phyloP scores from a whole-genome alignment of 2,329 filamentous ascomycete genomes.

The Hymenotorrendiella dingleyae region DNA sequence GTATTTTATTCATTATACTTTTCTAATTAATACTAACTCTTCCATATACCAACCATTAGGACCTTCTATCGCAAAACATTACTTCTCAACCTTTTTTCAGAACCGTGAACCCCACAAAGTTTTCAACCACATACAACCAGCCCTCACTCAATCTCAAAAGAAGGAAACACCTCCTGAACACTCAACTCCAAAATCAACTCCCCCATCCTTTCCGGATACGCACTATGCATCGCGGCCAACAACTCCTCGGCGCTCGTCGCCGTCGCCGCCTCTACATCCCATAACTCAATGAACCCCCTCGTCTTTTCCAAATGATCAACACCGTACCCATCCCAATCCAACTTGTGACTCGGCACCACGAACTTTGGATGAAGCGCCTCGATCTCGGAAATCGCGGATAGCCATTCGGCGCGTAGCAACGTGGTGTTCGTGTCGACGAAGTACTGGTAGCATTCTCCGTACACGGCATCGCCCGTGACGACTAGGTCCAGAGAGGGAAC shows the following conservation, averaged over 20 bases:
- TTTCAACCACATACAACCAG: too few species aligned
- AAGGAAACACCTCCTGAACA: neutral
- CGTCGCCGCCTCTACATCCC: neutral
- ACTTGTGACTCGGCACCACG: neutral
- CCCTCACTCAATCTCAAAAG: too few species aligned
- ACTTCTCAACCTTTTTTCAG: too few species aligned
- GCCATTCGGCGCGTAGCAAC: neutral
- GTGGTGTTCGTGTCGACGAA: constrained; percentile 32
- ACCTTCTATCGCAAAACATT: too few species aligned
- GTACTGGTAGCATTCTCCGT: constrained; percentile 33
- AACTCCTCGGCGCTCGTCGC: neutral
- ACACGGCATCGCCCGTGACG: constrained; percentile 35
- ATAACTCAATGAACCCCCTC: neutral
- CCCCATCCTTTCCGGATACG: neutral
- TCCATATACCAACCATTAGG: too few species aligned
- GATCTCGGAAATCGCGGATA: neutral
- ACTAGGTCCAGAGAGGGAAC: constrained; percentile 32
- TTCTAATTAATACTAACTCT: too few species aligned
- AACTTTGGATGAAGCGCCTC: neutral
- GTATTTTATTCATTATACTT: too few species aligned
- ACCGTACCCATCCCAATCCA: neutral
- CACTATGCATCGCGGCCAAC: neutral
- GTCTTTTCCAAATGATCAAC: neutral
- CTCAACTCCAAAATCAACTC: neutral
- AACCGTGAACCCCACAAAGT: too few species aligned